phyloP scores from a whole-genome alignment of 768 basidiomycete genomes.

The Tylopilus rubrobrunneus region DNA sequence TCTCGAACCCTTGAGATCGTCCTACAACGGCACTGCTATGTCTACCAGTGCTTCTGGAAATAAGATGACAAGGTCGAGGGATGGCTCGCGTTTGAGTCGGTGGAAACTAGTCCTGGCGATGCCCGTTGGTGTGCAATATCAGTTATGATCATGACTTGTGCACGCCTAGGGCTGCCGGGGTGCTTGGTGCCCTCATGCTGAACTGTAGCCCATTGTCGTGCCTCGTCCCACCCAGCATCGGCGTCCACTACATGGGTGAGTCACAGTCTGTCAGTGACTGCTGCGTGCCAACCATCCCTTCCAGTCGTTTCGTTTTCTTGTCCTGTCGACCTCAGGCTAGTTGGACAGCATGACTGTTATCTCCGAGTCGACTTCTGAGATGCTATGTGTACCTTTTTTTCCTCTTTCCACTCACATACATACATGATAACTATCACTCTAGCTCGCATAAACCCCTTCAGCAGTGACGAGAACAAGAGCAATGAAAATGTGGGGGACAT shows the following conservation, averaged over 20 bases:
- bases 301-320: no score
- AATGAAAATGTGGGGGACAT: no score
- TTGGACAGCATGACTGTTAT: no score
- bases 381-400: no score
- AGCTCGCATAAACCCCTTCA: no score
- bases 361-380: no score
- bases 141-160: neutral
- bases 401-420: no score
- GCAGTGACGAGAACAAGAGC: no score
- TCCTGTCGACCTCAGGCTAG: no score
- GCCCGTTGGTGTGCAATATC: neutral
- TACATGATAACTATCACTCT: no score
- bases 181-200: neutral
- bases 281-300: neutral
- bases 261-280: slow-evolving; percentile 6
- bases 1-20: neutral
- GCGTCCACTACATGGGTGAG: slow-evolving; percentile 4
- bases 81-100: slow-evolving; percentile 50
- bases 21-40: slow-evolving; percentile 33
- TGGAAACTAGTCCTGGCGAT: slow-evolving; percentile 50
- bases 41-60: slow-evolving; percentile 67
- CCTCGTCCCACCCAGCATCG: neutral
- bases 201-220: slow-evolving; percentile 8
- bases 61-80: slow-evolving; percentile 56
- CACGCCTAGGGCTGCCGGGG: neutral